Conservation (phyloP, 2,329 filamentous ascomycete species). For the Colletotrichum eremochloae region DNA sequence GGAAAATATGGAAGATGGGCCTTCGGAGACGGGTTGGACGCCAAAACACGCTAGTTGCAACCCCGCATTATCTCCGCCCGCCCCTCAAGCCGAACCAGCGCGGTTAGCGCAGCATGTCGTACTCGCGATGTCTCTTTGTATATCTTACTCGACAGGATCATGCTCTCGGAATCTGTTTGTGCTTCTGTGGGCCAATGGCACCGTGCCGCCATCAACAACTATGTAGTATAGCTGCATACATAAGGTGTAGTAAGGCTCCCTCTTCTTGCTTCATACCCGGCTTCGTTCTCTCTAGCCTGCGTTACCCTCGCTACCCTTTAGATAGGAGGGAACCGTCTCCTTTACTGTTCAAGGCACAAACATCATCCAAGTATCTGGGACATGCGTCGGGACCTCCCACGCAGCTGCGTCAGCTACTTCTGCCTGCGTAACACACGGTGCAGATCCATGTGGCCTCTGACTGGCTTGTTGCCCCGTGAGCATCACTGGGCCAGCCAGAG, state of each 20-base stretch:
- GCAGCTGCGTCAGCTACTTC: conserved; percentile 2
- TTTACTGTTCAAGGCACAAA: not conserved
- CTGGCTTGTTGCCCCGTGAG: not conserved
- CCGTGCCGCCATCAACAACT: no score
- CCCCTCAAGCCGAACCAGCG: not conserved
- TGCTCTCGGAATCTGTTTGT: no score
- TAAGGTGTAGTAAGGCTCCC: not conserved
- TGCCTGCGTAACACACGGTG: not conserved
- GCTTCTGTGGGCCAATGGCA: no score
- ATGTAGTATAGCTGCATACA: no score
- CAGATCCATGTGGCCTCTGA: not conserved
- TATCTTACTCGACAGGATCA: no score
- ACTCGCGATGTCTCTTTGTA: no score
- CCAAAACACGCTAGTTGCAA: not conserved
- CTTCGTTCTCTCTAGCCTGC: not conserved
- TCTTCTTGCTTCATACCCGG: not conserved
- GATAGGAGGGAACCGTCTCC: not conserved
- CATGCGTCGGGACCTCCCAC: not conserved
- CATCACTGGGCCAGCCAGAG: not conserved
- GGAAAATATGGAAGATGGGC: no score
- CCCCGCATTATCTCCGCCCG: conserved; percentile 34
- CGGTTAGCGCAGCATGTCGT: not conserved
- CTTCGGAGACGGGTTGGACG: not conserved
- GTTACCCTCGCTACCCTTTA: not conserved
- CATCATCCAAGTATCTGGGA: not conserved